phyloP scores from a whole-genome alignment of 2,329 filamentous ascomycete genomes.

The Whalleya microplaca region DNA sequence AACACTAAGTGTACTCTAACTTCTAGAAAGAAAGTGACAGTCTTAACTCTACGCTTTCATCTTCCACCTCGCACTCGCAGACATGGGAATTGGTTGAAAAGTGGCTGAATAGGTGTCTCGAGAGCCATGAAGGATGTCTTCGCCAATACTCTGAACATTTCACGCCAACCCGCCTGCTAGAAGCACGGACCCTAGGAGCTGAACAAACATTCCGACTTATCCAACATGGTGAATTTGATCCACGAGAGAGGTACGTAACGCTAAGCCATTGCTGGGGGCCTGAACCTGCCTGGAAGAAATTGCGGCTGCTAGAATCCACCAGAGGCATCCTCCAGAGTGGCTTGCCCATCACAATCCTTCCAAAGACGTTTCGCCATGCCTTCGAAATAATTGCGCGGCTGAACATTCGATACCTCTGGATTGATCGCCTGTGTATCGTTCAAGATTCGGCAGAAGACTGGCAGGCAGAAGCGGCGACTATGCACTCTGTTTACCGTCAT shows the following conservation, averaged over 20 bases:
- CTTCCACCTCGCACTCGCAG: constrained; percentile 12
- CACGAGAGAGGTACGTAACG: constrained; percentile 15
- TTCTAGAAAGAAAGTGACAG: constrained; percentile 16
- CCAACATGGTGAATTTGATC: constrained; percentile 4
- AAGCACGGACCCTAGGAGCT: background rate
- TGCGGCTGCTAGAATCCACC: constrained; percentile 8
- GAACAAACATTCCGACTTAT: constrained; percentile 19
- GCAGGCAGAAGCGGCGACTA: constrained; percentile 15
- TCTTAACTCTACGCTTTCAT: constrained; percentile 12
- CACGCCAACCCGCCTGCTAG: constrained; percentile 21
- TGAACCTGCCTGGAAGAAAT: constrained; percentile 5
- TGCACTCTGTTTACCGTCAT: constrained; percentile 23
- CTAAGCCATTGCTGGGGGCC: constrained; percentile 27
- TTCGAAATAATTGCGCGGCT: constrained; percentile 22
- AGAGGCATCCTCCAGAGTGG: background rate
- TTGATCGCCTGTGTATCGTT: constrained; percentile 31
- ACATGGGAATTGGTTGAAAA: constrained; percentile 18
- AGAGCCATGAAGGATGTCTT: constrained; percentile 7
- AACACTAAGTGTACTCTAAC: background rate
- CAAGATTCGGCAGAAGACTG: constrained; percentile 28
- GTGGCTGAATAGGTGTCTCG: constrained; percentile 21
- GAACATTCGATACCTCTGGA: constrained; percentile 28
- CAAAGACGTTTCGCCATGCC: constrained; percentile 21
- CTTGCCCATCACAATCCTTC: constrained; percentile 8
- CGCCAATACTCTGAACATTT: constrained; percentile 1